phyloP scores from a whole-genome alignment of 2,329 filamentous ascomycete species.

The Alternaria gansuensis region DNA sequence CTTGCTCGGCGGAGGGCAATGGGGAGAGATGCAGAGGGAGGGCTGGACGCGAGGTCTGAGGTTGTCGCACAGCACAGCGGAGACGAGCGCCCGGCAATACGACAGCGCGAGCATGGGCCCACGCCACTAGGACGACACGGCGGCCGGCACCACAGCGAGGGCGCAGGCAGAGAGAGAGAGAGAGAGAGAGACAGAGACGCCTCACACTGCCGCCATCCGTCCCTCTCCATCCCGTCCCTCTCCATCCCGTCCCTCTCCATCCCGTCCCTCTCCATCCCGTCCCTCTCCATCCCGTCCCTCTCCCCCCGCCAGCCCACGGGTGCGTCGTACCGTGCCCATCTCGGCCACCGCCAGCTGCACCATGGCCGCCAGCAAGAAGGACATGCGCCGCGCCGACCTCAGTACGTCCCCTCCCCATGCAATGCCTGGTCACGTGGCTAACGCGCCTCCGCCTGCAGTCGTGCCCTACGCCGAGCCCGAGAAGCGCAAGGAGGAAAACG shows the following conservation, averaged over 20 bases:
- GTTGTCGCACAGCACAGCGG: conserved; percentile 25
- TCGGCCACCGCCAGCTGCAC: conserved; percentile 29
- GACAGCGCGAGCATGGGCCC: conserved; percentile 20
- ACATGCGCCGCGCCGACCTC: conserved; percentile 78
- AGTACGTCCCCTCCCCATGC: conserved; percentile 60
- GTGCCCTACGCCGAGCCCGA: conserved; percentile 86
- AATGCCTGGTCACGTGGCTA: conserved; percentile 42
- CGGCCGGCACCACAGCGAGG: conserved; percentile 11
- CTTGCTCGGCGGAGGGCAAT: conserved; percentile 21
- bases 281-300: conserved; percentile 18
- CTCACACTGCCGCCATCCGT: conserved; percentile 22
- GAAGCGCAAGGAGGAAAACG: conserved; percentile 68
- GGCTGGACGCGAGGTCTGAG: conserved; percentile 22
- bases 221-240: conserved; percentile 17
- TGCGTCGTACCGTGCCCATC: conserved; percentile 8
- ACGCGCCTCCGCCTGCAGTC: conserved; percentile 62
- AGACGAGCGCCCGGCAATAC: conserved; percentile 22
- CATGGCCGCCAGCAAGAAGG: conserved; percentile 73
- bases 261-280: conserved; percentile 20
- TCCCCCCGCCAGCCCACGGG: conserved; percentile 17
- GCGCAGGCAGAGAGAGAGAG: too few species aligned
- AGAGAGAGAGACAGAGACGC: conserved; percentile 12
- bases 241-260: conserved; percentile 23
- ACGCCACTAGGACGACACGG: conserved; percentile 8
- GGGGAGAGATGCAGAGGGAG: conserved; percentile 2